A percentile compares a stretch with the other conserved stretches of the same genome.
These are phyloP conservation scores for Cordyceps cicadae DNA, from an alignment of 2,329 filamentous ascomycete species.

Conservation along the genomic window DNA sequence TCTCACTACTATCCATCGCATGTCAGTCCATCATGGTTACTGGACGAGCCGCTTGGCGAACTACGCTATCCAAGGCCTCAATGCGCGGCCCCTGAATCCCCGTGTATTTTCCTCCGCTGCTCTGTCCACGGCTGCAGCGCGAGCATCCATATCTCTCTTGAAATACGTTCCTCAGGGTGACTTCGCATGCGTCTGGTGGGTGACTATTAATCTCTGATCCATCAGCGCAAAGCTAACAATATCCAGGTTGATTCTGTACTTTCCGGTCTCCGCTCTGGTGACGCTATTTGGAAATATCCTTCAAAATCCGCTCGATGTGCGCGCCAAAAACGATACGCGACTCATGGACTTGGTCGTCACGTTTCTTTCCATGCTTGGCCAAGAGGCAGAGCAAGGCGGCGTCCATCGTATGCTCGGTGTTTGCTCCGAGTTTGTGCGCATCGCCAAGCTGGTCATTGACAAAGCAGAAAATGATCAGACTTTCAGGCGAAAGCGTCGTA, in stretches of 20 bases:
- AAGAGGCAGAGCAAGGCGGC: conserved; percentile 81
- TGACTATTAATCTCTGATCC: conserved; percentile 11
- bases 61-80: conserved; percentile 89
- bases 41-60: conserved; percentile 95
- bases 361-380: conserved; percentile 81
- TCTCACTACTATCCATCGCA: conserved; percentile 92
- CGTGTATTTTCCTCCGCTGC: conserved; percentile 90
- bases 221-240: conserved; percentile 20
- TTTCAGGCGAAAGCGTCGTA: conserved; percentile 77
- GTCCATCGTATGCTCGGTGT: conserved; percentile 90
- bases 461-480: conserved; percentile 80
- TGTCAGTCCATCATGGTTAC: conserved; percentile 96
- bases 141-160: conserved; percentile 85
- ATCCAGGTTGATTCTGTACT: conserved; percentile 79
- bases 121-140: conserved; percentile 83
- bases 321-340: conserved; percentile 79
- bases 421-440: conserved; percentile 93
- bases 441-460: conserved; percentile 83
- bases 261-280: conserved; percentile 88
- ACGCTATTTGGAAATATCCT: conserved; percentile 94
- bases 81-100: conserved; percentile 83
- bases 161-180: conserved; percentile 96
- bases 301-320: conserved; percentile 84
- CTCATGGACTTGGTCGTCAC: conserved; percentile 90
- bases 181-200: conserved; percentile 88